These are phyloP conservation scores for Otatea glauca DNA, from an alignment of 176 grass and related monocot species.

Conservation along the genomic window DNA sequence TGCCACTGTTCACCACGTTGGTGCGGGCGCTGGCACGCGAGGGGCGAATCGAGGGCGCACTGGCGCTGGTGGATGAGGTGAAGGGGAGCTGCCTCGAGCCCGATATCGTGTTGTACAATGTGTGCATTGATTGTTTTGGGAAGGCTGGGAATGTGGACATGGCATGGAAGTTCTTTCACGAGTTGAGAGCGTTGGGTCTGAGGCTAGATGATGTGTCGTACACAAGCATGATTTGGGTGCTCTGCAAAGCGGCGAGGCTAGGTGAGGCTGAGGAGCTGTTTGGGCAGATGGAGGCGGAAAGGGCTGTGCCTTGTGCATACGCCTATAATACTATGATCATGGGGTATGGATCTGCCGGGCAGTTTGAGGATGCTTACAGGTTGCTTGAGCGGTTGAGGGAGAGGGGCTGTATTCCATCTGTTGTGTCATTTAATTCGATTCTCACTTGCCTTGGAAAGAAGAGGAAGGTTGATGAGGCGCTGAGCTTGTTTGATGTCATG, in stretches of 20 bases:
- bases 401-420: slow-evolving; percentile 88
- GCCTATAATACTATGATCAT: slow-evolving; percentile 89
- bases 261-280: slow-evolving; percentile 79
- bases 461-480: slow-evolving; percentile 65
- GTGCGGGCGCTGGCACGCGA: slow-evolving; percentile 69
- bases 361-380: slow-evolving; percentile 72
- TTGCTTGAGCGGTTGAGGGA: slow-evolving; percentile 79
- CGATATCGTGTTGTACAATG: slow-evolving; percentile 81
- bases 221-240: slow-evolving; percentile 91
- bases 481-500: slow-evolving; percentile 76
- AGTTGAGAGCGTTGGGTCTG: slow-evolving; percentile 73
- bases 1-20: slow-evolving; percentile 79
- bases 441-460: slow-evolving; percentile 86
- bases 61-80: slow-evolving; percentile 74
- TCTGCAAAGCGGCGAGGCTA: slow-evolving; percentile 70
- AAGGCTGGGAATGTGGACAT: slow-evolving; percentile 89
- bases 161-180: slow-evolving; percentile 96
- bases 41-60: slow-evolving; percentile 55
- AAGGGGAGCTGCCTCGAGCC: slow-evolving; percentile 79
- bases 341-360: slow-evolving; percentile 78
- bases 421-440: slow-evolving; percentile 91
- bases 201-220: slow-evolving; percentile 84
- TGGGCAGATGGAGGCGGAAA: slow-evolving; percentile 66
- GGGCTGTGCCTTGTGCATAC: slow-evolving; percentile 76
- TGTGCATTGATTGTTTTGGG: slow-evolving; percentile 90